phyloP scores from a whole-genome alignment of 176 grass and related monocot species.

The sorghum (Sorghum bicolor) region Sorghum_bicolor_NCBIv3 NC_012873.2:53445001-53445500 shows the following conservation, averaged over 20 bases:
- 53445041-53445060: slow-evolving; percentile 1
- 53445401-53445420: background rate
- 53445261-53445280: no score
- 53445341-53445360: background rate
- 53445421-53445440: background rate
- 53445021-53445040: background rate
- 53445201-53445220: no score
- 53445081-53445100: background rate
- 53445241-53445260: no score
- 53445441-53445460: background rate
- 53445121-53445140: background rate
- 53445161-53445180: background rate
- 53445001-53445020: background rate
- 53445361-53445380: background rate
- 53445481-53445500: background rate
- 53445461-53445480: background rate
- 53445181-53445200: no score
- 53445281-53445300: no score
- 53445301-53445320: no score
- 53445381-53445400: background rate
- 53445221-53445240: no score
- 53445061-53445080: background rate
- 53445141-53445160: background rate
- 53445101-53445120: background rate
- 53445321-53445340: no score